Evolutionary conservation across 306 rosid species (phyloP).

Genomic region (Inga laurina): DNA sequence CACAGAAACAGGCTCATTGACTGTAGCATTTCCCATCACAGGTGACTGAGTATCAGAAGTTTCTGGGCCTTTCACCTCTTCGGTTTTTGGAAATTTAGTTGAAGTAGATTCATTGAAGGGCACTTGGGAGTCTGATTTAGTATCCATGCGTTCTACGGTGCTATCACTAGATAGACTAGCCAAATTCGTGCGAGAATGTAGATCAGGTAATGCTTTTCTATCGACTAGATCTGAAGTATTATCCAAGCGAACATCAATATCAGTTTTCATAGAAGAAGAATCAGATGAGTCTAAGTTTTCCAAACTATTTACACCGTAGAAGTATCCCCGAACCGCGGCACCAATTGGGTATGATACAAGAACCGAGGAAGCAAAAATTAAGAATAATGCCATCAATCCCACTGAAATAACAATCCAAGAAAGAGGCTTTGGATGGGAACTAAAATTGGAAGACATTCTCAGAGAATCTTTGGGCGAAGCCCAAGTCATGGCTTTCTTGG

Average conservation of each 20-base stretch:
- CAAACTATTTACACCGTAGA: conserved; percentile 58
- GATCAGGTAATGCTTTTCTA: conserved; percentile 34
- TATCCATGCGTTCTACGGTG: background rate
- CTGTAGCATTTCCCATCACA: conserved; percentile 32
- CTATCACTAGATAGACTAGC: conserved; percentile 25
- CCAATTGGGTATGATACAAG: conserved; percentile 71
- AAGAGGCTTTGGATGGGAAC: conserved; percentile 58
- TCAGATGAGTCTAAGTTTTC: conserved; percentile 41
- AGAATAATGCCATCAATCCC: conserved; percentile 72
- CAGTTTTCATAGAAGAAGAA: conserved; percentile 29
- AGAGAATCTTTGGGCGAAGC: conserved; percentile 56
- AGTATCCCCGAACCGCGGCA: conserved; percentile 63
- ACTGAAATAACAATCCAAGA: conserved; percentile 73
- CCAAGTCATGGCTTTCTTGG: conserved; percentile 68
- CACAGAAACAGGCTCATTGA: conserved; percentile 28
- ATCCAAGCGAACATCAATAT: conserved; percentile 29
- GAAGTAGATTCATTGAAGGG: conserved; percentile 23
- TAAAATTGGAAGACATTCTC: conserved; percentile 58
- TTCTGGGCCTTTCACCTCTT: conserved; percentile 25
- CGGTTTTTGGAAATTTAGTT: conserved; percentile 3
- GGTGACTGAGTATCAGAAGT: conserved; percentile 19
- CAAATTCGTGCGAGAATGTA: conserved; percentile 23
- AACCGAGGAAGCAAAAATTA: conserved; percentile 65
- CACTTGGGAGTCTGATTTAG: conserved; percentile 17
- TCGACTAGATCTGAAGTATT: conserved; percentile 42